A percentile compares a stretch with the other conserved stretches of the same genome.
phyloP scores from a whole-genome alignment of 768 basidiomycete species.

The Xanthoconium purpureum region DNA sequence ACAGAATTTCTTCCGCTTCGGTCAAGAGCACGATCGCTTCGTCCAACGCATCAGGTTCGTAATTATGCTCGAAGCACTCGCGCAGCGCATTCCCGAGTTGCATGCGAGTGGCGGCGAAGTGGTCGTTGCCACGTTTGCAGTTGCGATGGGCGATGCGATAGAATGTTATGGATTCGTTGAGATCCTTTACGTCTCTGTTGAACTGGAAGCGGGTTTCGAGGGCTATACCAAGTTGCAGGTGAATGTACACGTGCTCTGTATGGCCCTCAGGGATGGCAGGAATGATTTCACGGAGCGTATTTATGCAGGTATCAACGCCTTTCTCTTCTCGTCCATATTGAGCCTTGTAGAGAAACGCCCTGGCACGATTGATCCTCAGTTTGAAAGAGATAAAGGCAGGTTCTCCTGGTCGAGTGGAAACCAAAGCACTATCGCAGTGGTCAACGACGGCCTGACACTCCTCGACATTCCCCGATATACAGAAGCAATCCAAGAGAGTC shows the following conservation, averaged over 20 bases:
- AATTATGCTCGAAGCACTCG: constrained; percentile 7
- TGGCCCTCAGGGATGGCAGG: constrained; percentile 11
- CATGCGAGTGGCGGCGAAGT: constrained; percentile 11
- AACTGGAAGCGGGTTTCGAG: constrained; percentile 16
- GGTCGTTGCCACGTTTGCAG: constrained; percentile 6
- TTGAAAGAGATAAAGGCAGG: constrained; percentile 1
- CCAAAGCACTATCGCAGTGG: constrained; percentile 20
- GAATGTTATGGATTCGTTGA: constrained; percentile 24
- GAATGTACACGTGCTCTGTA: constrained; percentile 1
- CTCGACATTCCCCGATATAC: constrained; percentile 4
- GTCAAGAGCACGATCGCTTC: constrained; percentile 22
- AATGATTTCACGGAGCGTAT: constrained; percentile 12
- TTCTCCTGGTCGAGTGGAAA: not conserved
- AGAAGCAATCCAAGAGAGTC: constrained; percentile 8
- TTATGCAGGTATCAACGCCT: constrained; percentile 10
- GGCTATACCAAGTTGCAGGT: constrained; percentile 18
- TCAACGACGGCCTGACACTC: constrained; percentile 20
- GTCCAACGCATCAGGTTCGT: constrained; percentile 18
- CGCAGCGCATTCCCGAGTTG: constrained; percentile 16
- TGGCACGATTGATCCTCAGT: constrained; percentile 8
- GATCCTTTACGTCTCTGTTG: constrained; percentile 5
- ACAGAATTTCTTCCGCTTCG: constrained; percentile 15
- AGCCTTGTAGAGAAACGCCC: constrained; percentile 14
- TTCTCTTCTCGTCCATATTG: constrained; percentile 3
- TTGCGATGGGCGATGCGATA: constrained; percentile 10